phyloP scores from a whole-genome alignment of 148 eudicot species.

The Vaccinium darrowii region DNA sequence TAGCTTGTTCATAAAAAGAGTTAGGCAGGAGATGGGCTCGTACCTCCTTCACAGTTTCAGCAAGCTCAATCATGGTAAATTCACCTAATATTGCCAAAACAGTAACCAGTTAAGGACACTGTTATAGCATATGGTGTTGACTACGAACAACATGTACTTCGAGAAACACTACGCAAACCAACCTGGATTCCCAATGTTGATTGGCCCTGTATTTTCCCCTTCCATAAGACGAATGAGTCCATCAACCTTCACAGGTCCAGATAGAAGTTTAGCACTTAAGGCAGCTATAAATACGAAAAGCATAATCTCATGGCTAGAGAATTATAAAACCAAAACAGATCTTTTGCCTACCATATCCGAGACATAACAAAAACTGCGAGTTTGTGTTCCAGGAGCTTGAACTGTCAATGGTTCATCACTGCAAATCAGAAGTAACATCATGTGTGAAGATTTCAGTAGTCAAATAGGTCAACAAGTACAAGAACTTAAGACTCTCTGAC shows the following conservation, averaged over 20 bases:
- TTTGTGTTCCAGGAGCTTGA: slow-evolving; percentile 95
- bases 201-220: slow-evolving; percentile 92
- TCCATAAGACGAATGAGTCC: slow-evolving; percentile 97
- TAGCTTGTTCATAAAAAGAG: background rate
- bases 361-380: slow-evolving; percentile 96
- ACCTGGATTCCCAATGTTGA: slow-evolving; percentile 97
- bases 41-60: slow-evolving; percentile 97
- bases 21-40: slow-evolving; percentile 5
- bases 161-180: background rate
- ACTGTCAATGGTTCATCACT: slow-evolving; percentile 93
- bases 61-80: slow-evolving; percentile 97
- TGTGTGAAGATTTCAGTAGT: background rate
- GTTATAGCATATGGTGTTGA: background rate
- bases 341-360: slow-evolving; percentile 76
- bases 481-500: background rate
- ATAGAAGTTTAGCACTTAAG: background rate
- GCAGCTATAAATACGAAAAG: background rate
- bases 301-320: background rate
- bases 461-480: background rate
- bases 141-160: background rate
- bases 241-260: slow-evolving; percentile 57
- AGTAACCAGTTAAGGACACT: background rate
- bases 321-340: background rate
- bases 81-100: slow-evolving; percentile 53
- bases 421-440: slow-evolving; percentile 15